phyloP scores from a whole-genome alignment of 352 stramenopile genomes.

The Phytophthora gonapodyides region DNA sequence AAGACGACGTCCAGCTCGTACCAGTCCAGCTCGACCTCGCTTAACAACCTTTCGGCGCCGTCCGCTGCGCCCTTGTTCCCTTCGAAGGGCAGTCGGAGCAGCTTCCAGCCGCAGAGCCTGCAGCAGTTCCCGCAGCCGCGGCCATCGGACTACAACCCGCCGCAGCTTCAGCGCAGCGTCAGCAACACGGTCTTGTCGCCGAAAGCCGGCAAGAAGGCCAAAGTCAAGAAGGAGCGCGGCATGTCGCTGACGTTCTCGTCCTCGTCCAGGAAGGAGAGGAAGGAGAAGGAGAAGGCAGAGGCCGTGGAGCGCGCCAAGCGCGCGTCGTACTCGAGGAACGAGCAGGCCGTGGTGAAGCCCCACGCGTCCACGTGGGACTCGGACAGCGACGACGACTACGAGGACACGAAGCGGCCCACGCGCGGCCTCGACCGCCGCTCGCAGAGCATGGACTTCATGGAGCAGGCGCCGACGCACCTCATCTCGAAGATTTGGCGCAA shows the following conservation, averaged over 20 bases:
- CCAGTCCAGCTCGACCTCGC: constrained; percentile 26
- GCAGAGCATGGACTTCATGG: constrained; percentile 82
- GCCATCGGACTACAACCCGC: constrained; percentile 1
- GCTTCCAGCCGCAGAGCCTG: not conserved
- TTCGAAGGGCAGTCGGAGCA: not conserved
- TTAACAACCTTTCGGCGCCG: constrained; percentile 19
- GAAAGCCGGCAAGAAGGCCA: constrained; percentile 37
- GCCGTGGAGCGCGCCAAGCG: constrained; percentile 12
- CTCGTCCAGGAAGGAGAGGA: constrained; percentile 40
- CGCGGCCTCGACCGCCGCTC: constrained; percentile 64
- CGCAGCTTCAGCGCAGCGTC: not conserved
- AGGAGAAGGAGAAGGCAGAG: constrained; percentile 28
- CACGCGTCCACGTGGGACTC: constrained; percentile 62
- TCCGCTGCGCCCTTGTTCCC: not conserved
- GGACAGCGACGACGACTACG: constrained; percentile 75
- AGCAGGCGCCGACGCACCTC: constrained; percentile 69
- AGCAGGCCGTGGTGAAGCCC: constrained; percentile 55
- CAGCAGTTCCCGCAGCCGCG: constrained; percentile 17
- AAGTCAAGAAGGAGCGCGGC: constrained; percentile 44
- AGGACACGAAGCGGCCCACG: constrained; percentile 61
- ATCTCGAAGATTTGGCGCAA: constrained; percentile 86
- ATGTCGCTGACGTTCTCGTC: constrained; percentile 52
- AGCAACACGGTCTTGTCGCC: constrained; percentile 22
- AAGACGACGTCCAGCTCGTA: constrained; percentile 29
- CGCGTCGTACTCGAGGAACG: constrained; percentile 46